phyloP scores from a whole-genome alignment of 202 grass and related monocot genomes.

The Zizania palustris region DNA sequence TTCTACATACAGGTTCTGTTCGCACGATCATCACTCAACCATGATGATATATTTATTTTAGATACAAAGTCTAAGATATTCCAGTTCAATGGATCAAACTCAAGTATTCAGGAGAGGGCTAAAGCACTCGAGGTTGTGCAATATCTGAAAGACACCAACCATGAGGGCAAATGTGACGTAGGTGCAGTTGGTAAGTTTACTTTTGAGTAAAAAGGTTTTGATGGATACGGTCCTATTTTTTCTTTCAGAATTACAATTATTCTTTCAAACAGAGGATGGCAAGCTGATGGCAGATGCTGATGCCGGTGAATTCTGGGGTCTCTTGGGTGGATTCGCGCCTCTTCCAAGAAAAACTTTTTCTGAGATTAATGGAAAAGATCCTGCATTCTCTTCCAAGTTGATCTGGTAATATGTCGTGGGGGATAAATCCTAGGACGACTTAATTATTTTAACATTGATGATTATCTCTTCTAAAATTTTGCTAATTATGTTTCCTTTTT shows the following conservation, averaged over 20 bases:
- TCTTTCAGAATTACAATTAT: constrained; percentile 41
- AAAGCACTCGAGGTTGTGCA: constrained; percentile 99
- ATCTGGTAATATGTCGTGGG: constrained; percentile 62
- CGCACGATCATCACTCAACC: constrained; percentile 91
- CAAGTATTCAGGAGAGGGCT: constrained; percentile 98
- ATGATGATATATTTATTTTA: constrained; percentile 99
- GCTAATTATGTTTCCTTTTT: constrained; percentile 31
- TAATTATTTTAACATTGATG: constrained; percentile 22
- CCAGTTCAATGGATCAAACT: constrained; percentile 96
- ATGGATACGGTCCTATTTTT: background rate
- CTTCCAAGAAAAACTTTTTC: constrained; percentile 81
- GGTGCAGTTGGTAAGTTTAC: constrained; percentile 82
- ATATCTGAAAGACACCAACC: constrained; percentile 96
- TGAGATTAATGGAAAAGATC: constrained; percentile 70
- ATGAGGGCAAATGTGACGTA: constrained; percentile 92
- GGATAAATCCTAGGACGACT: constrained; percentile 29
- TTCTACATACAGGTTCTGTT: constrained; percentile 70
- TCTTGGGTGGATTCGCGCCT: constrained; percentile 95
- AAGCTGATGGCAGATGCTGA: constrained; percentile 94
- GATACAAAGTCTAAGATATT: constrained; percentile 97
- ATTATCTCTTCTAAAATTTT: background rate
- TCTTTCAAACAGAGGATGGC: constrained; percentile 74
- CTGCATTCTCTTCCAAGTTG: constrained; percentile 55
- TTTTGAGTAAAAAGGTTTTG: constrained; percentile 23
- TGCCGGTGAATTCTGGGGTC: constrained; percentile 94